Evolutionary conservation across 495 filamentous ascomycete species (phyloP).

Genomic region (Terfezia claveryi): DNA sequence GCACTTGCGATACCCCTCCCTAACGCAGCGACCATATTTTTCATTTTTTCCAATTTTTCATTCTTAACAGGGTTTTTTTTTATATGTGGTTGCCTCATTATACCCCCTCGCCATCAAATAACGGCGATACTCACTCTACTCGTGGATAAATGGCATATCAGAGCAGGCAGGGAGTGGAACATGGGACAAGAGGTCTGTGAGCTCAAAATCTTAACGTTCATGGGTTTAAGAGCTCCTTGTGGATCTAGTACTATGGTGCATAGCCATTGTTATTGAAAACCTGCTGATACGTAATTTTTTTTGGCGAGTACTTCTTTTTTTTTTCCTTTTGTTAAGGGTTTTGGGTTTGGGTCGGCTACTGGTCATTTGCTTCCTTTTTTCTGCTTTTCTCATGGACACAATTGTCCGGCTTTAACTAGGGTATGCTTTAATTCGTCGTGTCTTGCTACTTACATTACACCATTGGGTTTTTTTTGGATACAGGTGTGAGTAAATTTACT

Average conservation of each 20-base stretch:
- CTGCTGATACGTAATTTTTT: not conserved
- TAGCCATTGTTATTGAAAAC: not conserved
- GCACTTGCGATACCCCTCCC: not conserved
- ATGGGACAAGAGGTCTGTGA: too few relatives aligned
- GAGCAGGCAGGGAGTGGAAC: too few relatives aligned
- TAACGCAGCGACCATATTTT: not conserved
- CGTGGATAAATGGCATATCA: too few relatives aligned
- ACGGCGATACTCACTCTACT: too few relatives aligned
- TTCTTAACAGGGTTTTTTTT: not conserved
- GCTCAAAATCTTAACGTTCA: too few relatives aligned
- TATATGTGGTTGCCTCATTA: not conserved
- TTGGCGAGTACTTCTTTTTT: not conserved
- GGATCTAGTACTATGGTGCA: not conserved
- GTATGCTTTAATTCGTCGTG: not conserved
- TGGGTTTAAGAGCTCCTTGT: too few relatives aligned
- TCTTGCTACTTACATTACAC: not conserved
- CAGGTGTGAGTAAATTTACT: not conserved
- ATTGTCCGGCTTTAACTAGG: not conserved
- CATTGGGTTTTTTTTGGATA: not conserved
- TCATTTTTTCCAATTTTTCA: not conserved
- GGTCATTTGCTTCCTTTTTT: not conserved
- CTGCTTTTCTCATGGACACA: not conserved
- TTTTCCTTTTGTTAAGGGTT: not conserved
- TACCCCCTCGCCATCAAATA: too few relatives aligned
- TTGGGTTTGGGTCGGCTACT: not conserved